phyloP scores from a whole-genome alignment of 2,329 filamentous ascomycete species.

The Neospermospora avenae region DNA sequence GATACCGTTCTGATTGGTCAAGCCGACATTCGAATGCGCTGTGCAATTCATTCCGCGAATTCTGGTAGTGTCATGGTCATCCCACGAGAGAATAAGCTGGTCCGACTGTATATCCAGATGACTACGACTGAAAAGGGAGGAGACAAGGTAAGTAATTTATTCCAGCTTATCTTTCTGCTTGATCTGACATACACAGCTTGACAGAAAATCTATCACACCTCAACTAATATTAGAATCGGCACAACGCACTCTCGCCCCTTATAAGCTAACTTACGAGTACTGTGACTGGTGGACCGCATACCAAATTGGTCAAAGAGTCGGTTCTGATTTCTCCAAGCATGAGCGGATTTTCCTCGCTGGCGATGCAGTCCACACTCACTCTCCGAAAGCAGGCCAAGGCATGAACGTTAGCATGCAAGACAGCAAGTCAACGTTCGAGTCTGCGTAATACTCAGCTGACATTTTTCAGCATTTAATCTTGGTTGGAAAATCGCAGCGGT shows the following conservation, averaged over 20 bases:
- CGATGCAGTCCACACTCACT: constrained; percentile 52
- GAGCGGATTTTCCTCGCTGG: constrained; percentile 51
- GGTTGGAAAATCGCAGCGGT: constrained; percentile 52
- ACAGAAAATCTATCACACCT: constrained; percentile 60
- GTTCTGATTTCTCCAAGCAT: constrained; percentile 42
- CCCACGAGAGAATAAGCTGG: constrained; percentile 53
- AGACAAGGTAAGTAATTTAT: constrained; percentile 26
- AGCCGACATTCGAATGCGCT: constrained; percentile 59
- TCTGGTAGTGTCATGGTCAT: constrained; percentile 59
- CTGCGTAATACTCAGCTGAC: not conserved
- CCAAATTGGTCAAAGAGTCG: constrained; percentile 56
- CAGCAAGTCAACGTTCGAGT: constrained; percentile 30
- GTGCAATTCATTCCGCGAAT: constrained; percentile 49
- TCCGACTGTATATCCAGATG: constrained; percentile 63
- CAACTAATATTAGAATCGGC: constrained; percentile 61
- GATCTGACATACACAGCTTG: constrained; percentile 40
- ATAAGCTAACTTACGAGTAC: constrained; percentile 60
- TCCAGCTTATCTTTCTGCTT: not conserved
- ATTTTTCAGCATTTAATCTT: constrained; percentile 47
- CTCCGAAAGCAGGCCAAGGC: constrained; percentile 61
- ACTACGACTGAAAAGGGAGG: constrained; percentile 44
- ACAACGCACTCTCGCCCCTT: constrained; percentile 63
- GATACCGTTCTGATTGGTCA: constrained; percentile 30
- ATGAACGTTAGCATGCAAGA: constrained; percentile 59
- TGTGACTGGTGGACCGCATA: constrained; percentile 63